A percentile compares a stretch with the other conserved stretches of the same genome.
Conservation (phyloP, 768 basidiomycete species). For the Cyclocybe aegerita region DNA sequence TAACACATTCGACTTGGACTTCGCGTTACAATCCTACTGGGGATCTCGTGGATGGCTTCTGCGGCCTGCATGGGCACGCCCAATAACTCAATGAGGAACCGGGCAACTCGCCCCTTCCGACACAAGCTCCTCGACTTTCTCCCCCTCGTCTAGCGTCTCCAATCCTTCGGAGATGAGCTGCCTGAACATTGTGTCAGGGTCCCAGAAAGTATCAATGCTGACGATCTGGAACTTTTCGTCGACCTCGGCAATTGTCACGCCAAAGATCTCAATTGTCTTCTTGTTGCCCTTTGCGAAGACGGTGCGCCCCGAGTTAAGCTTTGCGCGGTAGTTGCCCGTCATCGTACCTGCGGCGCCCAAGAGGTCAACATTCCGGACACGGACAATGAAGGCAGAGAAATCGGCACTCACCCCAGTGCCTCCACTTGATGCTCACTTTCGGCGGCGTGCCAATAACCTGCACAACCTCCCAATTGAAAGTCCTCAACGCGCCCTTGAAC, state of each 20-base stretch:
- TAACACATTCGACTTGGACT: no score
- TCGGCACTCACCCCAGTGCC: constrained; percentile 10
- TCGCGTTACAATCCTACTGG: no score
- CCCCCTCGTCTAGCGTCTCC: constrained; percentile 3
- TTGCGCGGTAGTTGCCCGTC: constrained; percentile 13
- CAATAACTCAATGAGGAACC: constrained; percentile 2
- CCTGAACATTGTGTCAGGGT: constrained; percentile 10
- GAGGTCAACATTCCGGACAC: not conserved
- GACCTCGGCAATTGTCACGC: constrained; percentile 11
- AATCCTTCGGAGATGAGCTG: constrained; percentile 8
- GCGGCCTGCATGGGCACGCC: not conserved
- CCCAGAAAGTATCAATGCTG: constrained; percentile 12
- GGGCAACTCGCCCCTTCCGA: constrained; percentile 2
- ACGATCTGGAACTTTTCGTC: constrained; percentile 12
- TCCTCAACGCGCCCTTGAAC: constrained; percentile 13
- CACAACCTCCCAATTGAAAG: constrained; percentile 13
- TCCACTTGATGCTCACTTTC: constrained; percentile 12
- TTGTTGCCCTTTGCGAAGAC: constrained; percentile 11
- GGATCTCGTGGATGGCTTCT: no score
- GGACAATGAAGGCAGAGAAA: not conserved
- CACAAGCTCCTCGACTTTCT: constrained; percentile 4
- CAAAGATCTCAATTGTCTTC: constrained; percentile 12
- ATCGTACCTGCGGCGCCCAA: constrained; percentile 2
- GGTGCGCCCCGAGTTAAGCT: constrained; percentile 9
- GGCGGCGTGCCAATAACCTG: constrained; percentile 10